Conservation (phyloP, 352 stramenopile genomes). For the Blastocystis sp. region DNA sequence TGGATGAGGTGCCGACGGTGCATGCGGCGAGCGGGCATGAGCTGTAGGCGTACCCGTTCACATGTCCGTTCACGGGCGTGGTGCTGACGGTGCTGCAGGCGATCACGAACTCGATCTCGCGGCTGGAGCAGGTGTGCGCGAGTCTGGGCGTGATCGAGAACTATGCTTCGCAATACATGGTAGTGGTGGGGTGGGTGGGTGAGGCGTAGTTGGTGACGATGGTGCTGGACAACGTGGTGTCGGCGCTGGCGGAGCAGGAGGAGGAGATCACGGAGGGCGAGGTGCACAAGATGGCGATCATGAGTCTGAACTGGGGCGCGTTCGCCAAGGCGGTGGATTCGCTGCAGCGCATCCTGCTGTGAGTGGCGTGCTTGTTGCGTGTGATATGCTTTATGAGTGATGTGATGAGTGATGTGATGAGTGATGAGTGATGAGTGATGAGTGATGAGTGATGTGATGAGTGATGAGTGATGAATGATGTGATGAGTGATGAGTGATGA, state of each 20-base stretch:
- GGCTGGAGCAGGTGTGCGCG: not conserved
- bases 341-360: conserved; percentile 55
- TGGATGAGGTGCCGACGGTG: conserved; percentile 46
- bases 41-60: conserved; percentile 13
- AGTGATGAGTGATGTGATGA: too few species aligned
- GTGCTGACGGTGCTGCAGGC: conserved; percentile 58
- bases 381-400: too few species aligned
- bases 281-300: conserved; percentile 14
- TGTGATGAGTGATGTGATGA: too few species aligned
- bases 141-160: conserved; percentile 42
- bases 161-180: conserved; percentile 9
- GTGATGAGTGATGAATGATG: too few species aligned
- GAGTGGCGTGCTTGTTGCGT: not conserved
- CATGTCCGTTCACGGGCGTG: conserved; percentile 30
- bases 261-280: conserved; percentile 6
- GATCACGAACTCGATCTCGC: not conserved
- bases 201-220: conserved; percentile 32
- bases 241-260: conserved; percentile 20
- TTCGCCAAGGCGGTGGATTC: conserved; percentile 54
- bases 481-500: too few species aligned
- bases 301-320: conserved; percentile 50
- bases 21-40: not conserved
- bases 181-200: not conserved
- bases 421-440: too few species aligned
- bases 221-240: conserved; percentile 31